These are phyloP conservation scores for Akanthomyces lecanii DNA, from an alignment of 2,329 filamentous ascomycete genomes.

Conservation along the genomic window DNA sequence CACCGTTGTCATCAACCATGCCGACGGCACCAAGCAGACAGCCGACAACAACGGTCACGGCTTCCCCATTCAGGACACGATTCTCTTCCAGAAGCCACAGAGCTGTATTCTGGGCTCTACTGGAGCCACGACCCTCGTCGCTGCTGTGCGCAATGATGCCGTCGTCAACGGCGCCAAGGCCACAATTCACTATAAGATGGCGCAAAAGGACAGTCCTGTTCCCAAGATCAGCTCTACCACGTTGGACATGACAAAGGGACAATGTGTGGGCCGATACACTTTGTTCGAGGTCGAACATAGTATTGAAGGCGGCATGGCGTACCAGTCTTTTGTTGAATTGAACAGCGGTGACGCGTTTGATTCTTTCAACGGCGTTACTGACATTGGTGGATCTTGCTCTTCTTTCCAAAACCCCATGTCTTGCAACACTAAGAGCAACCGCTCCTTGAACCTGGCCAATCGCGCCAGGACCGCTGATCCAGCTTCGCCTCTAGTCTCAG, in stretches of 20 bases:
- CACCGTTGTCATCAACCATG: constrained; percentile 46
- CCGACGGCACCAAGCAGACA: constrained; percentile 40
- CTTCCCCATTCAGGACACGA: constrained; percentile 51
- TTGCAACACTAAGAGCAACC: constrained; percentile 20
- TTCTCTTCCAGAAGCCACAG: constrained; percentile 53
- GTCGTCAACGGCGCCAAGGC: constrained; percentile 38
- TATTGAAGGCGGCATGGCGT: constrained; percentile 42
- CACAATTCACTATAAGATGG: constrained; percentile 41
- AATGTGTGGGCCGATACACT: constrained; percentile 46
- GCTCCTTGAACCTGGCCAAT: constrained; percentile 17
- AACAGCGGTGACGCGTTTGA: constrained; percentile 40
- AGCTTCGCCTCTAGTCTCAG: background rate
- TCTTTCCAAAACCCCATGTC: constrained; percentile 34
- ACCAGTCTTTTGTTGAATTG: constrained; percentile 44
- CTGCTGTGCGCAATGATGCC: constrained; percentile 47
- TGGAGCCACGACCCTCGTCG: constrained; percentile 42
- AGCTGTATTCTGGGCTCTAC: constrained; percentile 47
- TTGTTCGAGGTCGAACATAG: constrained; percentile 41
- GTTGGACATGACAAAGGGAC: constrained; percentile 38
- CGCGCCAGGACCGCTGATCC: constrained; percentile 15
- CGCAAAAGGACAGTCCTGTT: constrained; percentile 38
- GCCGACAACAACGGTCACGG: constrained; percentile 55
- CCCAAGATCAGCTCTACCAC: constrained; percentile 36
- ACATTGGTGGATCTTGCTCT: constrained; percentile 41
- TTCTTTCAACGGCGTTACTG: constrained; percentile 45